Evolutionary conservation across 768 basidiomycete species (phyloP).

Genomic region (Chalciporus chontae): DNA sequence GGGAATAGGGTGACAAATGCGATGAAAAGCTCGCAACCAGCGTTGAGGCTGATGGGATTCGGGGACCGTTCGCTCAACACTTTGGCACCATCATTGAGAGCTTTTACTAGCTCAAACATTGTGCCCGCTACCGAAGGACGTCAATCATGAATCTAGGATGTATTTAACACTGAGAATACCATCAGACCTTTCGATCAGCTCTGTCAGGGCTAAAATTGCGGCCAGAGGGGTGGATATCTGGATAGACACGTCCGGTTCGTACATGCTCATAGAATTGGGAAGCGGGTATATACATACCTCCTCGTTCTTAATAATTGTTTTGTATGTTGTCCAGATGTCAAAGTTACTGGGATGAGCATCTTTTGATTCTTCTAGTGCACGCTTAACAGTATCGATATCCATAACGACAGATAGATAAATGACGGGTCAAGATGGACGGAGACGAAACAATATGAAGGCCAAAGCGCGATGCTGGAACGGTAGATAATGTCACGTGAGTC

Average conservation of each 20-base stretch:
- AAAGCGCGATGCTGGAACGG: not conserved
- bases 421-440: not conserved
- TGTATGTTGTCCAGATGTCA: conserved; percentile 53
- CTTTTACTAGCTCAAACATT: conserved; percentile 89
- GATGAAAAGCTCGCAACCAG: conserved; percentile 89
- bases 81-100: conserved; percentile 71
- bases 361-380: not conserved
- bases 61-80: conserved; percentile 57
- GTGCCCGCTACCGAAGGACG: conserved; percentile 60
- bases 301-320: conserved; percentile 57
- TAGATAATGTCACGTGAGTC: conserved; percentile 19
- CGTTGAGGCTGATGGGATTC: conserved; percentile 80
- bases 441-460: no score
- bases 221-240: conserved; percentile 83
- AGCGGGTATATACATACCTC: conserved; percentile 49
- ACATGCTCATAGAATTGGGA: not conserved
- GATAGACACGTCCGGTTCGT: not conserved
- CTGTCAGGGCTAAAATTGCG: conserved; percentile 81
- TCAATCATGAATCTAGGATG: conserved; percentile 2
- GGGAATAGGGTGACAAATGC: conserved; percentile 84
- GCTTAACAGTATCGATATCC: not conserved
- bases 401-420: not conserved
- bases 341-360: conserved; percentile 22
- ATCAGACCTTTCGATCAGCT: conserved; percentile 75
- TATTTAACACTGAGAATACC: conserved; percentile 44